Evolutionary conservation across 1,284 basidiomycete genomes (phyloP), one percentile per base, ranked within the genome.

Genomic region (Polyporus tsugae): DNA sequence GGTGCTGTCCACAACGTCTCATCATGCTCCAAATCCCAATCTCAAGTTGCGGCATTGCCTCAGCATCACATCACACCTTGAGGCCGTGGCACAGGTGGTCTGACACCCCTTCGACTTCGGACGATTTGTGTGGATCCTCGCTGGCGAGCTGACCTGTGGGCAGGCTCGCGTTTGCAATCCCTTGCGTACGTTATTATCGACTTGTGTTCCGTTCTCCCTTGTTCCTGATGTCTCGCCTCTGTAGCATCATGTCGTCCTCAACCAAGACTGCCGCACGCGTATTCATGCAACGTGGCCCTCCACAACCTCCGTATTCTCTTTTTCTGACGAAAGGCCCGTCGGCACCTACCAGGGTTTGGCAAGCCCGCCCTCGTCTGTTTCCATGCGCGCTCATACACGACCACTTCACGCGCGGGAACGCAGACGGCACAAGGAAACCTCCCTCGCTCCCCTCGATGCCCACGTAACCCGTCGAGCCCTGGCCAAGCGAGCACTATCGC

Each of bases 41-140:
- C 10, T 71, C 65, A 15, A 64, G 63, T 17, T 78, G 74, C 59
- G 57, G 67, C 6, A 71, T 85, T 78, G 75, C 46, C n/a, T 73
- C 61, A 80, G 81, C 70, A 6, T 72, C 52, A 52, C 68, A 22
- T 15, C 22, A 7, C 55, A 68, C 74, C 0, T 55, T 88, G 2
- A 35, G 71, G 0, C 83, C 86, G 0, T 92, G 88, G 85, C 75
- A 80, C 42, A 82, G 79, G 49, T 92, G 90, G 89, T 82, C 68
- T 0, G 77, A 86, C 71, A 86, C 86, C 0, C 92, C 73, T 76
- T 62, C 36, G 68, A 83, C 59, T 91, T 84, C 69, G 80, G 77
- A 1, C 74, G 73, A 0, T 78, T 91, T 10, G 71, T 72, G 0
- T 78, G 78, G 59, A 15, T 82, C 46, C 84, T 87, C 2, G 75